phyloP scores from a whole-genome alignment of 2,329 filamentous ascomycete genomes.

The Epichloe scottii region DNA sequence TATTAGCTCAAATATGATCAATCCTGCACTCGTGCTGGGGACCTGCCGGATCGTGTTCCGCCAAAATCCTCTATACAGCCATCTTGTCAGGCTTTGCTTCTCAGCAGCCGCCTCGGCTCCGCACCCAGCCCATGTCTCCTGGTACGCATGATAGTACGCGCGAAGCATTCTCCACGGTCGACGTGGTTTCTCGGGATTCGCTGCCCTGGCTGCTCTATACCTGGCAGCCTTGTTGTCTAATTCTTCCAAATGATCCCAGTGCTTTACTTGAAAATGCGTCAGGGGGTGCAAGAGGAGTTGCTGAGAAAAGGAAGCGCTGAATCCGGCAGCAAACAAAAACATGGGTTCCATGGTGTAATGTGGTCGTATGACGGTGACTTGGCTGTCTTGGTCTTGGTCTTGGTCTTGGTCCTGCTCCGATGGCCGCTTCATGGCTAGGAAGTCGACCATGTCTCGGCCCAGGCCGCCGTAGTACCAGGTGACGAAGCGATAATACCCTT shows the following conservation, averaged over 20 bases:
- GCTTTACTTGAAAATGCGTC: conserved; percentile 56
- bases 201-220: conserved; percentile 23
- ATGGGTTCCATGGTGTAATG: conserved; percentile 65
- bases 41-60: conserved; percentile 61
- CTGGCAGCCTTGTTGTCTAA: conserved; percentile 49
- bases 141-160: conserved; percentile 60
- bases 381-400: conserved; percentile 12
- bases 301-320: conserved; percentile 55
- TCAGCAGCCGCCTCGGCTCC: conserved; percentile 41
- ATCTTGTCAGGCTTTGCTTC: conserved; percentile 43
- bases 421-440: conserved; percentile 35
- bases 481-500: conserved; percentile 58
- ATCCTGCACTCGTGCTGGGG: conserved; percentile 61
- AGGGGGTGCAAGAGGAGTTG: conserved; percentile 61
- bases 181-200: conserved; percentile 19
- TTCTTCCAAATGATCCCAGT: conserved; percentile 61
- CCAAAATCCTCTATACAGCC: conserved; percentile 62
- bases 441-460: conserved; percentile 36
- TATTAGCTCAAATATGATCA: conserved; percentile 70
- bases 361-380: conserved; percentile 45
- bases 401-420: conserved; percentile 9
- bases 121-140: conserved; percentile 53
- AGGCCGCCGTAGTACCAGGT: conserved; percentile 55
- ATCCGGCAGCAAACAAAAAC: conserved; percentile 57
- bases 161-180: conserved; percentile 41